Evolutionary conservation across 2,329 filamentous ascomycete genomes (phyloP), one percentile per base, ranked within the genome.

Genomic region (Paraconiothyrium sp.): DNA sequence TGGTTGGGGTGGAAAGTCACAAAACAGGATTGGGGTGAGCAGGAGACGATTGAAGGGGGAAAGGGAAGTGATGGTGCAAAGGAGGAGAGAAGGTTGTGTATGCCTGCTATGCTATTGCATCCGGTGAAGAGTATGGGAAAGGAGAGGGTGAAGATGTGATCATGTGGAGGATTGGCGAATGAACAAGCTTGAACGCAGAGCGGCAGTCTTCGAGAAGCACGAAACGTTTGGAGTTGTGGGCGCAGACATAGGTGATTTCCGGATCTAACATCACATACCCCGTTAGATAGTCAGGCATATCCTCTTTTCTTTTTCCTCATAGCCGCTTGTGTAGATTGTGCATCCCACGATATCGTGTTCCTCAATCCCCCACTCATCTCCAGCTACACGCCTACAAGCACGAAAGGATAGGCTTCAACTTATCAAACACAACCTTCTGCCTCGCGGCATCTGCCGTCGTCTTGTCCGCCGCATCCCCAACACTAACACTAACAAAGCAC

Each of bases 31-130:
- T 92, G 92, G 27, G 91, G 93, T 71, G 86, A 91, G 78, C 89
- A 91, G 68, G 93, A 95, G 79, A 78, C 86, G 63, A 85, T 84
- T 3, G 84, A 72, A 35, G 72, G 73, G 1, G 74, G 74, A 7
- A 59, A 58, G 2, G 73, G 74, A 79, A 52, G 76, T 76, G 62
- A 82, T 79, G 54, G 84, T 80, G 43, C 80, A 81, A 64, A 78
- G 67, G 65, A 90, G 88, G 85, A 84, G 83, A 54, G 86, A 89
- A 86, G 93, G 62, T 96, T 97, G 93, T 97, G 94, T 80, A 81
- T 97, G 44, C 93, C 93, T 8, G 92, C 91, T 0, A 94, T 97
- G 90, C 80, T 97, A 64, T 80, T 97, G 66, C 94, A 97, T 84
- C 94, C 94, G 0, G 86, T 97, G 57, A 97, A 97, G 83, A 86